Percentiles rank a stretch among this genome's conserved stretches.
phyloP scores from a whole-genome alignment of 2,329 filamentous ascomycete species.

The Phaeosphaeria sp. region DNA sequence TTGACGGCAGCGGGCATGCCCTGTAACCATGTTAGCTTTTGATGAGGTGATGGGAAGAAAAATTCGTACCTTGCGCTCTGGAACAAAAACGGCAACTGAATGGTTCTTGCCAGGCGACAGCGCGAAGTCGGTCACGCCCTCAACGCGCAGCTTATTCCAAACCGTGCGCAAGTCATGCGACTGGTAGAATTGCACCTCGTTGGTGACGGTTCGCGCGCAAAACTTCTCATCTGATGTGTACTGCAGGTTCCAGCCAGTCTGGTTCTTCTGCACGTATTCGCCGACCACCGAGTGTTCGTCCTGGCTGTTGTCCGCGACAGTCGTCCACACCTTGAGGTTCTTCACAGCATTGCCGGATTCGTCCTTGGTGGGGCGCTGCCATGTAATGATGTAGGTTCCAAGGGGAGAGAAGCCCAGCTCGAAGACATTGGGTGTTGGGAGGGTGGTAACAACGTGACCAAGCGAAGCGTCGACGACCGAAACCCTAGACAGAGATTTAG shows the following conservation, averaged over 20 bases:
- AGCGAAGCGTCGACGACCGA: conserved; percentile 81
- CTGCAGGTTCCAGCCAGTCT: conserved; percentile 96
- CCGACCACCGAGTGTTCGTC: conserved; percentile 75
- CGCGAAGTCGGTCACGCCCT: conserved; percentile 89
- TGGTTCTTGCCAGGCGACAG: conserved; percentile 88
- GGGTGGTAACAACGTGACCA: conserved; percentile 74
- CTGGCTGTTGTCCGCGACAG: conserved; percentile 71
- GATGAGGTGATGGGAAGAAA: neutral
- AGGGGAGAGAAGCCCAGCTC: conserved; percentile 93
- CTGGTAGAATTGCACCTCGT: conserved; percentile 97
- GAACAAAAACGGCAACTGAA: conserved; percentile 92
- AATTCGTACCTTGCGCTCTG: conserved; percentile 82
- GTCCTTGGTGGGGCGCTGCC: conserved; percentile 93
- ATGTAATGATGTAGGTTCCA: conserved; percentile 93
- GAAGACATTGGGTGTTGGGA: conserved; percentile 84
- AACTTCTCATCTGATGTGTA: conserved; percentile 93
- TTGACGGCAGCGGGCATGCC: conserved; percentile 93
- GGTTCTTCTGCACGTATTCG: conserved; percentile 92
- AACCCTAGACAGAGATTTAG: conserved; percentile 61
- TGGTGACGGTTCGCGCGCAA: conserved; percentile 92
- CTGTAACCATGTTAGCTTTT: conserved; percentile 55
- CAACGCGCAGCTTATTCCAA: conserved; percentile 94
- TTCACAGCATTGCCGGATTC: conserved; percentile 91
- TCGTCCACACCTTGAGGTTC: conserved; percentile 97
- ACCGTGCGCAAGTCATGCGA: conserved; percentile 83